Percentiles rank a stretch among this genome's conserved stretches.
phyloP scores from a whole-genome alignment of 2,329 filamentous ascomycete species.

The Hypoxylon sp. region DNA sequence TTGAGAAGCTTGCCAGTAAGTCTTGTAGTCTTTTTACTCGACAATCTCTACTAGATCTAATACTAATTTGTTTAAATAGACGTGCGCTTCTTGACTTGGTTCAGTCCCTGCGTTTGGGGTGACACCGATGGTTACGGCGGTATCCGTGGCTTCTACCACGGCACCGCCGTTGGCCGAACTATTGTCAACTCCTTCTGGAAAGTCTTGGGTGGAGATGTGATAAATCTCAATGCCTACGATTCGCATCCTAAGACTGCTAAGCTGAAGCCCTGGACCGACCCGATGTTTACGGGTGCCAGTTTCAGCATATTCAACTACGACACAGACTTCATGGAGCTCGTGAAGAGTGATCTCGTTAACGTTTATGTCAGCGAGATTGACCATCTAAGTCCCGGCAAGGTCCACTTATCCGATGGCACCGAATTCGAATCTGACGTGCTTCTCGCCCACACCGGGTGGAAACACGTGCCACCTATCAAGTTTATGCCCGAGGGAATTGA shows the following conservation, averaged over 20 bases:
- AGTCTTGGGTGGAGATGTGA: conserved; percentile 69
- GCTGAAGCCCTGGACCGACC: conserved; percentile 66
- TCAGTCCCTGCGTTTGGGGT: conserved; percentile 82
- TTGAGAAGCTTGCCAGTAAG: conserved; percentile 65
- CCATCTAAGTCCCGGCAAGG: conserved; percentile 59
- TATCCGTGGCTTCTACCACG: conserved; percentile 70
- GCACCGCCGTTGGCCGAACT: conserved; percentile 68
- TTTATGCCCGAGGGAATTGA: conserved; percentile 63
- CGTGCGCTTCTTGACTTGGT: conserved; percentile 79
- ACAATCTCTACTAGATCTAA: not conserved
- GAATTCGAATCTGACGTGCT: conserved; percentile 65
- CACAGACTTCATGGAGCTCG: conserved; percentile 69
- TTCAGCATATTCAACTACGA: conserved; percentile 74
- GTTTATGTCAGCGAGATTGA: conserved; percentile 70
- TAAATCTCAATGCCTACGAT: conserved; percentile 68
- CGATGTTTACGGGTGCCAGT: conserved; percentile 68
- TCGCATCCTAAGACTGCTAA: conserved; percentile 67
- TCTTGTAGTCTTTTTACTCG: not conserved
- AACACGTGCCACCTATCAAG: conserved; percentile 57
- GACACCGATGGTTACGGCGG: conserved; percentile 71
- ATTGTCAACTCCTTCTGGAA: conserved; percentile 72
- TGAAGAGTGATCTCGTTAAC: conserved; percentile 67
- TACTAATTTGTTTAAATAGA: conserved; percentile 52
- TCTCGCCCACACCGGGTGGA: conserved; percentile 72
- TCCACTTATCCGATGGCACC: conserved; percentile 62